Evolutionary conservation across 805 yeast species (phyloP).

Genomic region (Priceomyces castillae): DNA sequence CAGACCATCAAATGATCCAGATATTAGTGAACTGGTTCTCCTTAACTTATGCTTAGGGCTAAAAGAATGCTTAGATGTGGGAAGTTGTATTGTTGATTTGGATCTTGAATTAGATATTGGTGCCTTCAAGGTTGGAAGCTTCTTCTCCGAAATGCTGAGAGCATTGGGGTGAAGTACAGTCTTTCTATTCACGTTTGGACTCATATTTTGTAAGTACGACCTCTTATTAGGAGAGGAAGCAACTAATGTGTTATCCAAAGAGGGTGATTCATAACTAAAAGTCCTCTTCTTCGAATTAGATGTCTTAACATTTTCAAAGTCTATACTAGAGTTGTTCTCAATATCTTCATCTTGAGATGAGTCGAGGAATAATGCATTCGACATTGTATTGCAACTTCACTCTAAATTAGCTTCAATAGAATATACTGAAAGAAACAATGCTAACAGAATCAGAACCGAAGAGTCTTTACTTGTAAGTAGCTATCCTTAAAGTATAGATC

Average conservation of each 20-base stretch:
- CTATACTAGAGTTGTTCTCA: conserved; percentile 1
- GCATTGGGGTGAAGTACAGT: conserved; percentile 15
- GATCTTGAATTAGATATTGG: conserved; percentile 26
- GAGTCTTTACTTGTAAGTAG: background rate
- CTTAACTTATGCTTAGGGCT: conserved; percentile 29
- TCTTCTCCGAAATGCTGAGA: background rate
- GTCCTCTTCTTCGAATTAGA: conserved; percentile 5
- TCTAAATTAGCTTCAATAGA: background rate
- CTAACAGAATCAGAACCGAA: background rate
- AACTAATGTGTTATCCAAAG: conserved; percentile 1
- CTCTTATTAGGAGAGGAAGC: conserved; percentile 23
- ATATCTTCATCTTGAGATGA: conserved; percentile 6
- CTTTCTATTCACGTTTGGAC: conserved; percentile 33
- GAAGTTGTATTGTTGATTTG: conserved; percentile 20
- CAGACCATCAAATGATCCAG: conserved; percentile 26
- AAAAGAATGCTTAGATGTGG: conserved; percentile 13
- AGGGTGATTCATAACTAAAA: conserved; percentile 2
- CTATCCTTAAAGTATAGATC: background rate
- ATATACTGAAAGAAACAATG: background rate
- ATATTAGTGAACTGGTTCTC: conserved; percentile 32
- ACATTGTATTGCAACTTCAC: conserved; percentile 2
- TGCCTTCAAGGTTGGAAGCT: conserved; percentile 14
- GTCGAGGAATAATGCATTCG: conserved; percentile 12
- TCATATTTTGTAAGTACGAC: conserved; percentile 30
- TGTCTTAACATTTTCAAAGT: conserved; percentile 6